Evolutionary conservation across 1,284 basidiomycete species (phyloP).

Genomic region (Phellopilus nigrolimitatus): DNA sequence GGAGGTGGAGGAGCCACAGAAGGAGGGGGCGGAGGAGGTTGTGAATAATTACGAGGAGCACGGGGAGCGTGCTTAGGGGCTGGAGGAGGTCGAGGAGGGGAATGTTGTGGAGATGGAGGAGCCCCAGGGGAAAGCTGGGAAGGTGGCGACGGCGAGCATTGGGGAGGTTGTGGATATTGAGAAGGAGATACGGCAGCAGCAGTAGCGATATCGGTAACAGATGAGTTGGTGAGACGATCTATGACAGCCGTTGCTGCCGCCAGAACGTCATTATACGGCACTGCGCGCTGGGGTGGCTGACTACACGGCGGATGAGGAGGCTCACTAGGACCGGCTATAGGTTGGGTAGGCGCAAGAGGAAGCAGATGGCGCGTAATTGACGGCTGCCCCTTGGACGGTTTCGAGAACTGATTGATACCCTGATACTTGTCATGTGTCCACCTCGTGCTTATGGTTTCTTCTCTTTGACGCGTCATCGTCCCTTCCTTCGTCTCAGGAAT

Average conservation of each 20-base stretch:
- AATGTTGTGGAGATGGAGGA: neutral
- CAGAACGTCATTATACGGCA: neutral
- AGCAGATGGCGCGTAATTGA: neutral
- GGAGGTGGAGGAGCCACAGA: neutral
- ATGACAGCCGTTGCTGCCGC: constrained; percentile 3
- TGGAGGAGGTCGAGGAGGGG: neutral
- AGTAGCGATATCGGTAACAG: neutral
- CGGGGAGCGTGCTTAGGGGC: neutral
- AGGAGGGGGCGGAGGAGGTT: neutral
- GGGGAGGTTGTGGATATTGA: neutral
- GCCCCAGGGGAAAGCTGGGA: neutral
- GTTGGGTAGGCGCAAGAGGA: neutral
- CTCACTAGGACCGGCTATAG: neutral
- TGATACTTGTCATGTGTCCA: neutral
- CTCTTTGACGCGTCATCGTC: constrained; percentile 4
- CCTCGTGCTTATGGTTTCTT: neutral
- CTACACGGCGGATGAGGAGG: neutral
- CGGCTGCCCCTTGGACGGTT: neutral
- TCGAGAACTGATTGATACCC: too few relatives aligned
- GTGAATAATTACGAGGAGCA: neutral
- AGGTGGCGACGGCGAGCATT: neutral
- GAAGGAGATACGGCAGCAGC: neutral
- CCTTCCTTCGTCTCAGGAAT: constrained; percentile 18
- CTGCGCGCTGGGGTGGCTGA: neutral
- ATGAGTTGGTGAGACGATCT: neutral